A percentile compares a stretch with the other conserved stretches of the same genome.
phyloP scores from a whole-genome alignment of 31 red algal species.

The Odonthalia washingtoniensis region DNA sequence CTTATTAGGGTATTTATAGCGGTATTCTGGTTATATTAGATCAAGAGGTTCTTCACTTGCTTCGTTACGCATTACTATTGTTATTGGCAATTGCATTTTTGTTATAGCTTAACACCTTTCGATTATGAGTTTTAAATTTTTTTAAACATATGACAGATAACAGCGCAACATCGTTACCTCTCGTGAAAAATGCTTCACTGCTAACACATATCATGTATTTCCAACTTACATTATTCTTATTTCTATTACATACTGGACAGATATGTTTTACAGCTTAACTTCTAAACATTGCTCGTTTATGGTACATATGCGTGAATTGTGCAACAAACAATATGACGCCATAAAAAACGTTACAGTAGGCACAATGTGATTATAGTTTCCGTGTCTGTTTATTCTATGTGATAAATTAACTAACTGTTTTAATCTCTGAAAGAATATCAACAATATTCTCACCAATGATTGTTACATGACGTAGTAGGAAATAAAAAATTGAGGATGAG shows the following conservation, averaged over 20 bases:
- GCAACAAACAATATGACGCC: too few species aligned
- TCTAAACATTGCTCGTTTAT: too few species aligned
- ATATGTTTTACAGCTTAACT: constrained; percentile 75
- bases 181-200: constrained; percentile 19
- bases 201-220: constrained; percentile 78
- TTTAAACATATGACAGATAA: constrained; percentile 74
- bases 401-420: too few species aligned
- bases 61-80: constrained; percentile 78
- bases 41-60: constrained; percentile 79
- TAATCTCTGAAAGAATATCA: too few species aligned
- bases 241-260: constrained; percentile 77
- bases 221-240: constrained; percentile 69
- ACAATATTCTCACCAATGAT: too few species aligned
- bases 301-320: too few species aligned
- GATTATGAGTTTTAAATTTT: constrained; percentile 50
- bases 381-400: too few species aligned
- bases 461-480: too few species aligned
- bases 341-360: too few species aligned
- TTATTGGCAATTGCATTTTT: constrained; percentile 53
- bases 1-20: constrained; percentile 73
- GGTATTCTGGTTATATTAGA: constrained; percentile 44
- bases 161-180: too few species aligned
- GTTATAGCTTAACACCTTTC: not conserved
- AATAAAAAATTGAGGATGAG: too few species aligned
- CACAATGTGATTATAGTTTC: too few species aligned